These are phyloP conservation scores for Aspergillus melleus DNA, from an alignment of 2,329 filamentous ascomycete genomes.

Conservation along the genomic window DNA sequence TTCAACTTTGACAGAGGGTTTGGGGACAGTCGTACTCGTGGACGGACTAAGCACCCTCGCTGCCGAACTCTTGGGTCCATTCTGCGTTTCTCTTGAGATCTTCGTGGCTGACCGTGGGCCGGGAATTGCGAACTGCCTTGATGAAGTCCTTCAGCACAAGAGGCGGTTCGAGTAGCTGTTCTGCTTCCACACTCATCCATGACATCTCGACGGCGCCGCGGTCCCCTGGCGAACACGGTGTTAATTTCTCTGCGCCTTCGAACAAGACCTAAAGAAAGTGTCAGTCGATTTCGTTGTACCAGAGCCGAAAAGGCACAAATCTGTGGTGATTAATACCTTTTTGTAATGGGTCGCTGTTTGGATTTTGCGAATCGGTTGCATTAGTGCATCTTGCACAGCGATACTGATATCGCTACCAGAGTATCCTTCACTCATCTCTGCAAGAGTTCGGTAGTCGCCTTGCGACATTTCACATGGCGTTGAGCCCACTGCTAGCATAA, in stretches of 20 bases:
- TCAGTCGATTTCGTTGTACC: conserved; percentile 5
- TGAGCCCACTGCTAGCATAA: conserved; percentile 88
- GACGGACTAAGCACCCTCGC: conserved; percentile 66
- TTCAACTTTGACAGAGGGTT: background rate
- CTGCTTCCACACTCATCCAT: conserved; percentile 83
- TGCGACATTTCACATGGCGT: conserved; percentile 82
- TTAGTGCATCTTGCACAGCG: conserved; percentile 91
- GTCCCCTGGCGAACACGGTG: conserved; percentile 93
- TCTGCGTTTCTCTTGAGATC: conserved; percentile 83
- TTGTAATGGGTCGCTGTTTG: conserved; percentile 98
- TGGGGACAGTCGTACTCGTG: background rate
- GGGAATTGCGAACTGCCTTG: conserved; percentile 81
- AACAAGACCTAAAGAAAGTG: conserved; percentile 60
- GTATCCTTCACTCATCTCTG: conserved; percentile 84
- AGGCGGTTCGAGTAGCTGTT: conserved; percentile 81
- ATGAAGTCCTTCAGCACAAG: conserved; percentile 90
- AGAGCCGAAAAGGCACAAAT: background rate
- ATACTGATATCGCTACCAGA: conserved; percentile 96
- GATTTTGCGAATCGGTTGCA: conserved; percentile 96
- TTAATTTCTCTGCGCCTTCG: conserved; percentile 62
- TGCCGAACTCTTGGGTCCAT: conserved; percentile 96
- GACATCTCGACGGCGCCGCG: conserved; percentile 85
- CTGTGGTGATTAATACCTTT: conserved; percentile 58
- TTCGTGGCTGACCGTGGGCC: conserved; percentile 85
- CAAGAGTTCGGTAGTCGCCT: conserved; percentile 77